phyloP scores from a whole-genome alignment of 257 asterid species.

The Paraleonurus japonicus region DNA sequence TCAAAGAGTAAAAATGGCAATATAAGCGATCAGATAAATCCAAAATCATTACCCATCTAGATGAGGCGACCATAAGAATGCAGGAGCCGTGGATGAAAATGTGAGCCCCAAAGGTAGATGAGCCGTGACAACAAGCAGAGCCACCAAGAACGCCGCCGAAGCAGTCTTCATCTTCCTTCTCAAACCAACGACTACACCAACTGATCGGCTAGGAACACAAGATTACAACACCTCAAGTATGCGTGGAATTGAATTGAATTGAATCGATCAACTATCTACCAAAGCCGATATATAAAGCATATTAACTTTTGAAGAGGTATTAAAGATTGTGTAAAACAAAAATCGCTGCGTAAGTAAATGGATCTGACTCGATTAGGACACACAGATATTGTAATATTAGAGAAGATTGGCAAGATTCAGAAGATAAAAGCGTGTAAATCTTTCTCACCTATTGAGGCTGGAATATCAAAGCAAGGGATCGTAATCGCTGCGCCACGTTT shows the following conservation, averaged over 20 bases:
- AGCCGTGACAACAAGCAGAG: slow-evolving; percentile 41
- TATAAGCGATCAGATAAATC: neutral
- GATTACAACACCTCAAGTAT: slow-evolving; percentile 16
- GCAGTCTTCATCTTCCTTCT: slow-evolving; percentile 36
- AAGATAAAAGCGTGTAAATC: neutral
- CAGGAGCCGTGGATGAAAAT: slow-evolving; percentile 42
- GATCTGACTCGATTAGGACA: slow-evolving; percentile 27
- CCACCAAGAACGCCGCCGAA: slow-evolving; percentile 34
- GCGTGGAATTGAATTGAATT: slow-evolving; percentile 1
- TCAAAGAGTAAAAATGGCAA: neutral
- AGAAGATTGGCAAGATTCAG: neutral
- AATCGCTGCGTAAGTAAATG: slow-evolving; percentile 2
- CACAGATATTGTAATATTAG: neutral
- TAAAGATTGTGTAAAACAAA: slow-evolving; percentile 16
- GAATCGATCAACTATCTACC: slow-evolving; percentile 25
- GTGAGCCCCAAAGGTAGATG: slow-evolving; percentile 33
- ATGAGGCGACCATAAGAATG: slow-evolving; percentile 65
- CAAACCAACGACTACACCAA: slow-evolving; percentile 20
- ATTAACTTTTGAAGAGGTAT: neutral
- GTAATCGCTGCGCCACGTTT: slow-evolving; percentile 26
- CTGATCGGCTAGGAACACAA: slow-evolving; percentile 14
- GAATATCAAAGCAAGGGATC: slow-evolving; percentile 6
- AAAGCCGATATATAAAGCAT: slow-evolving; percentile 1
- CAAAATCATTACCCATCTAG: slow-evolving; percentile 45
- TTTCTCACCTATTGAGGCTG: slow-evolving; percentile 22